phyloP scores from a whole-genome alignment of 2,329 filamentous ascomycete genomes.

The Blumeria graminis region DNA sequence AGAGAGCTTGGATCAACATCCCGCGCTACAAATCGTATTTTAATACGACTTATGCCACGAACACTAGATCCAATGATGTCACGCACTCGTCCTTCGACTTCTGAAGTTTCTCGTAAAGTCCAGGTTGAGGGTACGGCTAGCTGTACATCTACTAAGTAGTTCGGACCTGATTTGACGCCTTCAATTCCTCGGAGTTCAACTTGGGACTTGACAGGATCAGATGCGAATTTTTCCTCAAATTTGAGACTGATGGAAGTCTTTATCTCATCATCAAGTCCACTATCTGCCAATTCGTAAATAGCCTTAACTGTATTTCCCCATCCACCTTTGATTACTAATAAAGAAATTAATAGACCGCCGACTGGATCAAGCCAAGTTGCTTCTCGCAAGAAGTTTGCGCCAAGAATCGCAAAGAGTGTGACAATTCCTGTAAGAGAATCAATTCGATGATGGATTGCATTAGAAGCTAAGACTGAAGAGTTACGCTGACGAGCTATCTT shows the following conservation, averaged over 20 bases:
- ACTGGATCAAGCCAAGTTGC: slow-evolving; percentile 88
- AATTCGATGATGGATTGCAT: slow-evolving; percentile 87
- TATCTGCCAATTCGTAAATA: slow-evolving; percentile 75
- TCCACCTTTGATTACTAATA: slow-evolving; percentile 81
- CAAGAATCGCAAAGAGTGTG: slow-evolving; percentile 68
- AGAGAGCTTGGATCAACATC: slow-evolving; percentile 31
- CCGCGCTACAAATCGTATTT: slow-evolving; percentile 58
- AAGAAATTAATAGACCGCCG: slow-evolving; percentile 72
- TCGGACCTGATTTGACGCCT: slow-evolving; percentile 88
- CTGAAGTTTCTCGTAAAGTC: slow-evolving; percentile 45
- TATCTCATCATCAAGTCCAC: slow-evolving; percentile 66
- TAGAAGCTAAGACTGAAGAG: slow-evolving; percentile 85
- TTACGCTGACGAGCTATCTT: slow-evolving; percentile 87
- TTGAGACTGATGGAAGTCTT: slow-evolving; percentile 46
- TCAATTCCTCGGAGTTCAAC: slow-evolving; percentile 56
- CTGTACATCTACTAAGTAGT: slow-evolving; percentile 81
- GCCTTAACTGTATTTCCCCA: slow-evolving; percentile 64
- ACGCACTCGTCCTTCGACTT: slow-evolving; percentile 51
- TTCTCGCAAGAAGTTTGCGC: slow-evolving; percentile 64
- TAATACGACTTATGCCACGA: slow-evolving; percentile 60
- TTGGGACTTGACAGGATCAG: slow-evolving; percentile 27
- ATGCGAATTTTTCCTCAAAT: slow-evolving; percentile 31
- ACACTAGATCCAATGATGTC: slow-evolving; percentile 51
- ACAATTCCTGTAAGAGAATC: slow-evolving; percentile 91
- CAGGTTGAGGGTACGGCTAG: slow-evolving; percentile 54